Evolutionary conservation across 768 basidiomycete genomes (phyloP).

Genomic region (Naganishia antarctica): DNA sequence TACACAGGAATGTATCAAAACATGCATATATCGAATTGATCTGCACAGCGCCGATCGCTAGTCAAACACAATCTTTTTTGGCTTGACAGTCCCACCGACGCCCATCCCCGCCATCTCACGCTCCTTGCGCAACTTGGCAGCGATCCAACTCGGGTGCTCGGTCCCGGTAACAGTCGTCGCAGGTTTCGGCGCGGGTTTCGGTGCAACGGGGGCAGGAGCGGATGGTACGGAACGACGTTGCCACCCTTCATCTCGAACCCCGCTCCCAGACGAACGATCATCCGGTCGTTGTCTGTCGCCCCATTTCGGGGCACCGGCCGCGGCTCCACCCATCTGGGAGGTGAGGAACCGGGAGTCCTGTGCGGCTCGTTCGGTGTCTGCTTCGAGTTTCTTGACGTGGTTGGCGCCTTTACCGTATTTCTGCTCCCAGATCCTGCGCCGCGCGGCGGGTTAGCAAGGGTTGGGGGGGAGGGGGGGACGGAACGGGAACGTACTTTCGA

Average conservation of each 20-base stretch:
- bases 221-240: neutral
- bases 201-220: neutral
- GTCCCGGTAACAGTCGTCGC: constrained; percentile 47
- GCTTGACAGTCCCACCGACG: constrained; percentile 56
- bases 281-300: constrained; percentile 3
- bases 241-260: constrained; percentile 19
- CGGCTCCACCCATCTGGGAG: constrained; percentile 19
- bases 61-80: constrained; percentile 71
- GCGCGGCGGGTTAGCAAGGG: neutral
- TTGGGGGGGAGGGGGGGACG: neutral
- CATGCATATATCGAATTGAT: neutral
- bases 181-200: constrained; percentile 18
- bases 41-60: constrained; percentile 27
- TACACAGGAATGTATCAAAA: too few relatives aligned
- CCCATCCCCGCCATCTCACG: constrained; percentile 49
- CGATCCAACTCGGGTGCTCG: constrained; percentile 95
- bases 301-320: constrained; percentile 3
- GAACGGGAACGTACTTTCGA: constrained; percentile 76
- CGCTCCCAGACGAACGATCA: constrained; percentile 8
- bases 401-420: constrained; percentile 88
- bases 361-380: constrained; percentile 31
- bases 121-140: constrained; percentile 70
- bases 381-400: constrained; percentile 67
- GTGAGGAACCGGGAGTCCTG: constrained; percentile 28
- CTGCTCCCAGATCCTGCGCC: constrained; percentile 88